Evolutionary conservation across 495 filamentous ascomycete species (phyloP).

Genomic region (Rhizodiscina lignyota): DNA sequence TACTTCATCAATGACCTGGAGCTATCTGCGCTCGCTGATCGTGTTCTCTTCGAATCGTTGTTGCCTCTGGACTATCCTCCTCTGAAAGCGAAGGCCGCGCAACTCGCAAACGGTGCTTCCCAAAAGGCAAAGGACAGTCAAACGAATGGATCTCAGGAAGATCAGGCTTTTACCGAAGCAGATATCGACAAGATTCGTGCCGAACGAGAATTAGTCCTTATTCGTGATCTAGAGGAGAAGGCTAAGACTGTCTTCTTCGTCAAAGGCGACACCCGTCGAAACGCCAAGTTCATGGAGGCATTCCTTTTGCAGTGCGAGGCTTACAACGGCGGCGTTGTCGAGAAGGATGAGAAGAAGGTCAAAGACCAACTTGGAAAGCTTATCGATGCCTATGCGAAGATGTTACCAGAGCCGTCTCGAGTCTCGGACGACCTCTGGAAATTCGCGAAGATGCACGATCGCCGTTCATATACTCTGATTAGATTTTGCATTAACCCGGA

Average conservation of each 20-base stretch:
- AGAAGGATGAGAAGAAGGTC: constrained; percentile 49
- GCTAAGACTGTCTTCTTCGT: constrained; percentile 79
- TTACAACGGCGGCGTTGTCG: constrained; percentile 72
- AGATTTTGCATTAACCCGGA: constrained; percentile 70
- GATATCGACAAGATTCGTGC: constrained; percentile 75
- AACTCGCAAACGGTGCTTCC: constrained; percentile 25
- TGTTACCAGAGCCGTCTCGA: constrained; percentile 54
- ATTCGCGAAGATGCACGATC: constrained; percentile 83
- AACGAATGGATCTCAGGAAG: constrained; percentile 22
- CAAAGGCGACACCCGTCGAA: constrained; percentile 53
- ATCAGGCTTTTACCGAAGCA: constrained; percentile 29
- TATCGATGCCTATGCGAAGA: constrained; percentile 51
- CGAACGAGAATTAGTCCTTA: constrained; percentile 66
- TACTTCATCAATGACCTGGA: constrained; percentile 84
- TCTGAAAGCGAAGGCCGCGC: constrained; percentile 49
- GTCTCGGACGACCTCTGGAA: constrained; percentile 61
- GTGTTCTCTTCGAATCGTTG: constrained; percentile 71
- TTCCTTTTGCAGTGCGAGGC: constrained; percentile 69
- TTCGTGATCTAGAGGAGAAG: constrained; percentile 59
- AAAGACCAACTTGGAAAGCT: constrained; percentile 49
- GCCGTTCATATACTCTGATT: constrained; percentile 78
- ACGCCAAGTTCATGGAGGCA: constrained; percentile 49
- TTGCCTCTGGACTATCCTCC: constrained; percentile 76
- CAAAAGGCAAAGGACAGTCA: constrained; percentile 35
- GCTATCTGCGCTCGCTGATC: constrained; percentile 67